phyloP scores from a whole-genome alignment of 805 yeast genomes.

The Vanderwaltozyma tropicalis region DNA sequence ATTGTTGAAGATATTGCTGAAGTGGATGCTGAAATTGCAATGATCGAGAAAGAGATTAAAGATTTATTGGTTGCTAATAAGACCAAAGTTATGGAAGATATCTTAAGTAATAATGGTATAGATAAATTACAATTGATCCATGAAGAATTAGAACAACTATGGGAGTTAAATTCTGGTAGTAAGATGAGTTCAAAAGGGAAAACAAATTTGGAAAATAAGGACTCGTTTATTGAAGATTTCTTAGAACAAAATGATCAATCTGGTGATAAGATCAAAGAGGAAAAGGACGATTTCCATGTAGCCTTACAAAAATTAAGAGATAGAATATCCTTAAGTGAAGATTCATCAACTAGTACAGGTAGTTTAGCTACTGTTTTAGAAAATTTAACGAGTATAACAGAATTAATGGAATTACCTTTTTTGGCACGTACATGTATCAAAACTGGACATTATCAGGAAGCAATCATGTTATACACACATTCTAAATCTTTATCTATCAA shows the following conservation, averaged over 20 bases:
- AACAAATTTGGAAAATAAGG: background rate
- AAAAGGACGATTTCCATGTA: conserved; percentile 25
- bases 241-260: conserved; percentile 15
- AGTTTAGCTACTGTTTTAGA: conserved; percentile 36
- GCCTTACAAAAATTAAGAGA: conserved; percentile 17
- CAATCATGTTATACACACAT: conserved; percentile 72
- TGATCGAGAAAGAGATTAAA: conserved; percentile 37
- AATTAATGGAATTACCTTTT: conserved; percentile 75
- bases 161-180: conserved; percentile 23
- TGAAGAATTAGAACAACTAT: conserved; percentile 19
- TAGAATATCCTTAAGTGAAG: conserved; percentile 11
- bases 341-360: conserved; percentile 5
- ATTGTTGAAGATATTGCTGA: conserved; percentile 65
- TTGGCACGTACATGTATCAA: conserved; percentile 73
- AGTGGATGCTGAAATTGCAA: conserved; percentile 45
- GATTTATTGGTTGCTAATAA: conserved; percentile 30
- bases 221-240: conserved; percentile 7
- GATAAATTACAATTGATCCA: conserved; percentile 11
- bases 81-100: conserved; percentile 34
- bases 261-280: conserved; percentile 9
- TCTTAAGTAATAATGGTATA: conserved; percentile 23
- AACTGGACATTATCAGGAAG: conserved; percentile 81
- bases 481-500: conserved; percentile 58
- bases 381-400: conserved; percentile 63
- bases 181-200: conserved; percentile 1